Percentiles rank a stretch among this genome's conserved stretches.
Evolutionary conservation across 768 basidiomycete genomes (phyloP).

Genomic region (Boletus sp.): DNA sequence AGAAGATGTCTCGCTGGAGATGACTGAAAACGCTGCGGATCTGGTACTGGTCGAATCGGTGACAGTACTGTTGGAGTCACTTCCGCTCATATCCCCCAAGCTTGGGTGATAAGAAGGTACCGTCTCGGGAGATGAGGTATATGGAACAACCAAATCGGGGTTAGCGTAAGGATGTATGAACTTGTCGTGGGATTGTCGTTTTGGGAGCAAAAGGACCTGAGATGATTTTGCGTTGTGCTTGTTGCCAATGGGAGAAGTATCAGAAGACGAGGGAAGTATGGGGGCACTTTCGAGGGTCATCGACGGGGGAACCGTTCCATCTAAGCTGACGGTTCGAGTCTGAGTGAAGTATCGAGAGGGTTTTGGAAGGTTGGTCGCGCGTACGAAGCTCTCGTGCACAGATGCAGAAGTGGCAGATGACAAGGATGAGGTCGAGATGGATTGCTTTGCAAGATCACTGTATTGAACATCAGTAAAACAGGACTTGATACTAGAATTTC

Average conservation of each 20-base stretch:
- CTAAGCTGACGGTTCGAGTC: constrained; percentile 4
- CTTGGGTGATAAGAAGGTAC: constrained; percentile 28
- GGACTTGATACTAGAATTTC: background rate
- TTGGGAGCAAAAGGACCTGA: constrained; percentile 32
- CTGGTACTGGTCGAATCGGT: constrained; percentile 42
- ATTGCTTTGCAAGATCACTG: constrained; percentile 61
- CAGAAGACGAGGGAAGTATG: constrained; percentile 10
- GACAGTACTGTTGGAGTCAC: constrained; percentile 52
- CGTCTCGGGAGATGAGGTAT: constrained; percentile 32
- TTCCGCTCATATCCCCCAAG: constrained; percentile 38
- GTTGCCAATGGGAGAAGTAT: constrained; percentile 3
- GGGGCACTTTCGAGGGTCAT: constrained; percentile 1
- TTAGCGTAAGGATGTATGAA: constrained; percentile 78
- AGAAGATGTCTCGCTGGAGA: constrained; percentile 34
- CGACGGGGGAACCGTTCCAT: constrained; percentile 3
- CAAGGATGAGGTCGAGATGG: constrained; percentile 54
- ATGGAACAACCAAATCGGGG: constrained; percentile 55
- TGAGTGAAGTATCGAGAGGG: constrained; percentile 9
- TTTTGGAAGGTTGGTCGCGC: constrained; percentile 12
- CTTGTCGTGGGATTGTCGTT: constrained; percentile 31
- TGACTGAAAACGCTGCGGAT: constrained; percentile 34
- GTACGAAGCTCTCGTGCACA: constrained; percentile 41
- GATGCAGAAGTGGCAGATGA: constrained; percentile 23
- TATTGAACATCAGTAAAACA: constrained; percentile 2
- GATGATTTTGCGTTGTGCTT: constrained; percentile 16